Percentiles rank a stretch among this genome's conserved stretches.
Evolutionary conservation across 2,329 filamentous ascomycete species (phyloP).

Genomic region (Neofusicoccum sp.): DNA sequence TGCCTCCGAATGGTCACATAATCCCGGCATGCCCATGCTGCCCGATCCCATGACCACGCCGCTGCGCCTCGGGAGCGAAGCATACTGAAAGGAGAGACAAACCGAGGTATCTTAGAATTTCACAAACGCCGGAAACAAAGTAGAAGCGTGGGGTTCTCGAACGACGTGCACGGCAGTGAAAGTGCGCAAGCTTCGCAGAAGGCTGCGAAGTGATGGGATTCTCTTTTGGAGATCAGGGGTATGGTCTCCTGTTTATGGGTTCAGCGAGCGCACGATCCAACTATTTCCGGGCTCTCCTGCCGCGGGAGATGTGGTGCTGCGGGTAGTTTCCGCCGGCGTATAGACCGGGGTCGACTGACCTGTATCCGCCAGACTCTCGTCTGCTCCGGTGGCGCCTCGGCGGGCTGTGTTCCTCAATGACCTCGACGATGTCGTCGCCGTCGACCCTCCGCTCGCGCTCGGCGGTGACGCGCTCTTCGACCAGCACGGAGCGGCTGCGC

Average conservation of each 20-base stretch:
- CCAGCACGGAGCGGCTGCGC: slow-evolving; percentile 43
- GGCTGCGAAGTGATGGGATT: too few species aligned
- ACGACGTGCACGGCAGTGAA: too few species aligned
- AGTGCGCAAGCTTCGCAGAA: too few species aligned
- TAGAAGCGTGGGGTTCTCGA: not conserved
- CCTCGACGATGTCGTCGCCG: slow-evolving; percentile 60
- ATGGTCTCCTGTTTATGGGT: slow-evolving; percentile 14
- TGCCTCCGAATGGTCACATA: not conserved
- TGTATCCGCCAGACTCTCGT: slow-evolving; percentile 47
- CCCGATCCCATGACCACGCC: not conserved
- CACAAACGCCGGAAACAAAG: not conserved
- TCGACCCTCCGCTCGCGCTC: slow-evolving; percentile 39
- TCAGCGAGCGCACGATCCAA: not conserved
- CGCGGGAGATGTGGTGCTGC: slow-evolving; percentile 25
- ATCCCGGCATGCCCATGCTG: not conserved
- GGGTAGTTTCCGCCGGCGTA: slow-evolving; percentile 39
- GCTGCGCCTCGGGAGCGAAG: not conserved
- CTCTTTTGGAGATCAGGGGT: not conserved
- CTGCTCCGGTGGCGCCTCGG: slow-evolving; percentile 42
- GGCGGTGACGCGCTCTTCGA: slow-evolving; percentile 41
- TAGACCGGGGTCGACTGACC: slow-evolving; percentile 50
- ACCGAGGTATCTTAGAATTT: not conserved
- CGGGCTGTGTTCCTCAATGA: slow-evolving; percentile 58
- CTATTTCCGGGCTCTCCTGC: slow-evolving; percentile 18
- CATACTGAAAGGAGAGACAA: not conserved